phyloP scores from a whole-genome alignment of 495 filamentous ascomycete species.

The Hyaloscypha bicolor region DNA sequence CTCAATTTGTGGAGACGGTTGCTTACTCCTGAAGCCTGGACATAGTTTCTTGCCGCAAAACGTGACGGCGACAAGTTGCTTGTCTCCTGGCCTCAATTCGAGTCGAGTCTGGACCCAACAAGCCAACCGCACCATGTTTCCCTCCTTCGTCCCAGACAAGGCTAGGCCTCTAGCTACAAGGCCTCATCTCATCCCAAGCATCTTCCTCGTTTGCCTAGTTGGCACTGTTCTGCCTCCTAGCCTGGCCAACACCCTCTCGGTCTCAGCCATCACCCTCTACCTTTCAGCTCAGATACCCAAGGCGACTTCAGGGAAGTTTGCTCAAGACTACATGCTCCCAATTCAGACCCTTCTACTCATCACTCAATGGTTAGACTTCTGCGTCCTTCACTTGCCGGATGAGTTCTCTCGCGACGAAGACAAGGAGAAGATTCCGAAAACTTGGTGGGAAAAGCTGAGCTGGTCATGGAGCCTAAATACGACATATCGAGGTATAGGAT shows the following conservation, averaged over 20 bases:
- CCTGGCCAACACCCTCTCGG: neutral
- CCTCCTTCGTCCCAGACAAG: slow-evolving; percentile 20
- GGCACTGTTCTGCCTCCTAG: slow-evolving; percentile 13
- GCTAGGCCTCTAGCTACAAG: slow-evolving; percentile 10
- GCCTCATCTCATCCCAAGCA: slow-evolving; percentile 20
- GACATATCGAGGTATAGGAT: slow-evolving; percentile 30
- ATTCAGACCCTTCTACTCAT: slow-evolving; percentile 14
- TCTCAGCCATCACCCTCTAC: neutral
- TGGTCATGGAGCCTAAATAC: slow-evolving; percentile 22
- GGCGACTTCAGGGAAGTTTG: neutral
- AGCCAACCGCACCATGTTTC: slow-evolving; percentile 7
- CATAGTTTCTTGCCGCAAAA: too few species aligned
- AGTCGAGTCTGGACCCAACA: neutral
- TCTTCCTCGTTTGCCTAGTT: slow-evolving; percentile 13
- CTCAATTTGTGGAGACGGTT: too few species aligned
- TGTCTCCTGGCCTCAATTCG: too few species aligned
- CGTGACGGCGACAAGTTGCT: too few species aligned
- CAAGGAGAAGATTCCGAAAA: slow-evolving; percentile 6
- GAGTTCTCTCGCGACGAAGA: slow-evolving; percentile 13
- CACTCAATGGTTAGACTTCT: slow-evolving; percentile 22
- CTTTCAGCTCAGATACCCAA: slow-evolving; percentile 10
- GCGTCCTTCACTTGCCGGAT: slow-evolving; percentile 10
- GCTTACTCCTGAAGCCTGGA: too few species aligned
- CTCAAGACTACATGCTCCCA: slow-evolving; percentile 15
- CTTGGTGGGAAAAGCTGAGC: slow-evolving; percentile 21